Percentiles rank a stretch among this genome's conserved stretches.
Evolutionary conservation across 257 asterid genomes (phyloP).

Genomic region (Forsythia suspensa): DNA sequence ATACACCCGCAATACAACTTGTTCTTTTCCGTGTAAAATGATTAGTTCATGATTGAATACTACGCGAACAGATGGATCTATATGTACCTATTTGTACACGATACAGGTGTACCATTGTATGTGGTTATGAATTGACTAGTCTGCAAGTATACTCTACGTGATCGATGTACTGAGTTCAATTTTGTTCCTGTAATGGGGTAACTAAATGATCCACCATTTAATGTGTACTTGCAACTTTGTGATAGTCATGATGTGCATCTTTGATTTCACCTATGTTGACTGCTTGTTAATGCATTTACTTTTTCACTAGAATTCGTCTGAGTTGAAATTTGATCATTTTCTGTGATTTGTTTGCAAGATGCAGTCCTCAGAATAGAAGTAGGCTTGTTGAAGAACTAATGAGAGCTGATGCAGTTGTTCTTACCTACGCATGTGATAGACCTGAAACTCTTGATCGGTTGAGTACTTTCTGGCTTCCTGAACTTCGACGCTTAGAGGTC

Average conservation of each 20-base stretch:
- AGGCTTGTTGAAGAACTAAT: constrained; percentile 76
- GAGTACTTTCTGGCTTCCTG: constrained; percentile 98
- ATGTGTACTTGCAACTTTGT: background rate
- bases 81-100: background rate
- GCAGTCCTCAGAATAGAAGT: constrained; percentile 73
- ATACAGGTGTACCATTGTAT: background rate
- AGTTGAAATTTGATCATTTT: constrained; percentile 4
- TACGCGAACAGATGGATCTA: background rate
- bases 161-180: background rate
- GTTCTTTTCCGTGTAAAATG: background rate
- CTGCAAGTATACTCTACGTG: background rate
- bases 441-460: constrained; percentile 85
- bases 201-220: background rate
- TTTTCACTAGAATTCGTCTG: background rate
- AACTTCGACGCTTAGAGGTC: constrained; percentile 89
- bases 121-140: constrained; percentile 4
- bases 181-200: background rate
- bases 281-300: background rate
- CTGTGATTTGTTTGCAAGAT: constrained; percentile 17
- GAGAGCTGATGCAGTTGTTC: constrained; percentile 87
- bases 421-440: constrained; percentile 90
- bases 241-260: background rate
- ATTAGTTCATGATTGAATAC: background rate
- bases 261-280: background rate
- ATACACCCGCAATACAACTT: background rate